These are phyloP conservation scores for Rostrohypoxylon terebratum DNA, from an alignment of 495 filamentous ascomycete species.

Conservation along the genomic window DNA sequence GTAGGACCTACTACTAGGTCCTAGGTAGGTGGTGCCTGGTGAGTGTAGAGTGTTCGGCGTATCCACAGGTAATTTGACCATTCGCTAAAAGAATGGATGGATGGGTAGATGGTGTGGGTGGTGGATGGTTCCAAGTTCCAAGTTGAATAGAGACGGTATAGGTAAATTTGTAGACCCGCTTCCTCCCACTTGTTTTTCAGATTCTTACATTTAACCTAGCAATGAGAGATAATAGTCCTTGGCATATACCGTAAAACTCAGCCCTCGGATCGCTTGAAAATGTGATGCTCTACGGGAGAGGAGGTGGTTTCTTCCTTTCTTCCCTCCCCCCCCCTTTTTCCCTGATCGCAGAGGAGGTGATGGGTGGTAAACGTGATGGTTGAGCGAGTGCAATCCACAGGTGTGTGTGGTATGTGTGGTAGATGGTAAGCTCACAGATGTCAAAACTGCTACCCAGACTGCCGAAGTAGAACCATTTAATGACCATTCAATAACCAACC, in stretches of 20 bases:
- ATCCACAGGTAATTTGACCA: conserved; percentile 38
- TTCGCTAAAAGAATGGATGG: conserved; percentile 20
- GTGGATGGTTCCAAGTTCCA: neutral
- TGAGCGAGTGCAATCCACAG: conserved; percentile 9
- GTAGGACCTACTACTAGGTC: conserved; percentile 8
- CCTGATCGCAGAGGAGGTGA: neutral
- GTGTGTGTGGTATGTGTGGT: conserved; percentile 24
- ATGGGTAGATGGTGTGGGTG: conserved; percentile 19
- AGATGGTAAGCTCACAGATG: conserved; percentile 33
- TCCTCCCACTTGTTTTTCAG: conserved; percentile 12
- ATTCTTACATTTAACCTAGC: conserved; percentile 25
- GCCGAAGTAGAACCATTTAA: neutral
- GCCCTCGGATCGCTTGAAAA: neutral
- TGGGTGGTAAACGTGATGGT: conserved; percentile 31
- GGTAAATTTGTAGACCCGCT: conserved; percentile 27
- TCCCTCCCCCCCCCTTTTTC: too few relatives aligned
- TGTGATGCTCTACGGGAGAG: too few relatives aligned
- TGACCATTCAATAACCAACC: conserved; percentile 14
- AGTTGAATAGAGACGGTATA: conserved; percentile 7
- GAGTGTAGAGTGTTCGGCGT: conserved; percentile 19
- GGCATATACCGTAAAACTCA: conserved; percentile 18
- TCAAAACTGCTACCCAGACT: conserved; percentile 19
- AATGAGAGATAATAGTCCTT: conserved; percentile 18
- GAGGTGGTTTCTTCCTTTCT: neutral
- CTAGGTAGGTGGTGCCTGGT: conserved; percentile 3